These are phyloP conservation scores for Drechslerella stenobrocha DNA, from an alignment of 2,329 filamentous ascomycete genomes.

Conservation along the genomic window DNA sequence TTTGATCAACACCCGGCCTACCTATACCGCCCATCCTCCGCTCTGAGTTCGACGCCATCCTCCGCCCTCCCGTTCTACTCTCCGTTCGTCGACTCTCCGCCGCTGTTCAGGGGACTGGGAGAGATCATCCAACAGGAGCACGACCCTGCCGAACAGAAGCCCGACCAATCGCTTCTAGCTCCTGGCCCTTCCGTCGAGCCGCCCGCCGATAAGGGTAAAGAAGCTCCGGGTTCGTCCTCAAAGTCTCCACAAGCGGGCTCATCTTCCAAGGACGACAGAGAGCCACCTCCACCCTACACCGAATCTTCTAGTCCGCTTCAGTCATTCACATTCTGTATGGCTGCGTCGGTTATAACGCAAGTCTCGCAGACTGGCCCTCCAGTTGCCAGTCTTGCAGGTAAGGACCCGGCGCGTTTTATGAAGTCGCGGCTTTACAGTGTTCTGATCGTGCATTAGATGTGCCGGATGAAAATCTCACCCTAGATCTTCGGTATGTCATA, in stretches of 20 bases:
- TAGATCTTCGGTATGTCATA: constrained; percentile 79
- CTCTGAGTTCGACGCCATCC: constrained; percentile 39
- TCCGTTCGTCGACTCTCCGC: constrained; percentile 44
- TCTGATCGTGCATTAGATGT: constrained; percentile 63
- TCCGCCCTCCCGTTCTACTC: constrained; percentile 45
- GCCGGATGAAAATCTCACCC: constrained; percentile 88
- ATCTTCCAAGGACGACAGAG: constrained; percentile 68
- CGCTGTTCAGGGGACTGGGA: constrained; percentile 44
- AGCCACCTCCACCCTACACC: constrained; percentile 93
- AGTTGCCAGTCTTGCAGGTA: constrained; percentile 85
- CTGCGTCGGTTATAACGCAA: constrained; percentile 98
- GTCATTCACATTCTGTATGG: constrained; percentile 96
- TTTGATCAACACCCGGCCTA: constrained; percentile 43
- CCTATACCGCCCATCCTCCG: constrained; percentile 21
- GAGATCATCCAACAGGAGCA: constrained; percentile 48
- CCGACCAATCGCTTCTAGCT: constrained; percentile 30
- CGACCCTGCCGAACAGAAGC: constrained; percentile 29
- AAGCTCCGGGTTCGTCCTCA: constrained; percentile 33
- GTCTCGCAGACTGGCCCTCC: constrained; percentile 91
- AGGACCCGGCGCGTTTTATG: constrained; percentile 52
- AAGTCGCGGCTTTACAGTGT: not conserved
- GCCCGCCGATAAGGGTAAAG: constrained; percentile 29
- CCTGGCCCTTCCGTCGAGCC: constrained; percentile 40
- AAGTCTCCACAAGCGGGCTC: constrained; percentile 42
- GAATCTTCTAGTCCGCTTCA: constrained; percentile 91